phyloP scores from a whole-genome alignment of 805 yeast species.

The Phaffomyces thermotolerans region DNA sequence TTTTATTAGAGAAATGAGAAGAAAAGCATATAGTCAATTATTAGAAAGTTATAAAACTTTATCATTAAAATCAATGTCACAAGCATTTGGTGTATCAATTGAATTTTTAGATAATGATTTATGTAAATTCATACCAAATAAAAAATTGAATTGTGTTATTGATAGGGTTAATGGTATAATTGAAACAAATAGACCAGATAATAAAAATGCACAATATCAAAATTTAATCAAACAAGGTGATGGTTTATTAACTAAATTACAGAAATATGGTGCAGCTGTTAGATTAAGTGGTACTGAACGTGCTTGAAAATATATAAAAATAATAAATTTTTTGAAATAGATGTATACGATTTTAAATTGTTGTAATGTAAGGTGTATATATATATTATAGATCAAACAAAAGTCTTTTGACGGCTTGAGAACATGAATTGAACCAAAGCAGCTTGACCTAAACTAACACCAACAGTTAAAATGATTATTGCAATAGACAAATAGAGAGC shows the following conservation, averaged over 20 bases:
- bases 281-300: constrained; percentile 89
- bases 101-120: constrained; percentile 84
- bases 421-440: constrained; percentile 78
- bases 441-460: constrained; percentile 71
- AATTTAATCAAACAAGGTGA: constrained; percentile 87
- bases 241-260: constrained; percentile 82
- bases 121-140: constrained; percentile 85
- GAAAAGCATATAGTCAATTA: constrained; percentile 90
- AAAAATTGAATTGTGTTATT: constrained; percentile 89
- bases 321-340: no score
- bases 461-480: constrained; percentile 67
- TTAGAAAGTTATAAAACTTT: constrained; percentile 91
- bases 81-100: constrained; percentile 81
- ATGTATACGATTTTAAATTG: no score
- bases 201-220: constrained; percentile 91
- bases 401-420: constrained; percentile 39
- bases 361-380: neutral
- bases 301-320: constrained; percentile 22
- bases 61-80: constrained; percentile 88
- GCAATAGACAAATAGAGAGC: constrained; percentile 68
- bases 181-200: constrained; percentile 94
- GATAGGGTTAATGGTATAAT: constrained; percentile 93
- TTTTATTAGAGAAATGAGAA: constrained; percentile 86
- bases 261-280: constrained; percentile 96
- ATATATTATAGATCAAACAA: constrained; percentile 21